Conservation (phyloP, 768 basidiomycete species). For the Naganishia randhawae region DNA sequence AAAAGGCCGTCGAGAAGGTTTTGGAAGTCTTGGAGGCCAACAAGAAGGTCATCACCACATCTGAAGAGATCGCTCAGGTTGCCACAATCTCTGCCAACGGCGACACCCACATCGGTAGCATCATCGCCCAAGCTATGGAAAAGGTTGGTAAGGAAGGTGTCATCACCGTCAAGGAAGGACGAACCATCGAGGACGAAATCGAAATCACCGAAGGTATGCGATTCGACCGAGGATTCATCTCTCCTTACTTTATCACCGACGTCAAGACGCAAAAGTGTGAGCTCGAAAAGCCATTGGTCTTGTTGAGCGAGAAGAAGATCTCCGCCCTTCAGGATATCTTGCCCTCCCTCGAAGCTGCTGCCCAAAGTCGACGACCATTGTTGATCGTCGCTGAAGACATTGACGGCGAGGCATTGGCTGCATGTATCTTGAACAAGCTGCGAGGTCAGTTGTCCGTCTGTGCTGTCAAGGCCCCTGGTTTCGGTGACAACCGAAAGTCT, state of each 20-base stretch:
- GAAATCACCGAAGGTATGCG: slow-evolving; percentile 99
- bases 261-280: slow-evolving; percentile 94
- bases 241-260: slow-evolving; percentile 97
- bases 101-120: slow-evolving; percentile 82
- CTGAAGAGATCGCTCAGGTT: slow-evolving; percentile 95
- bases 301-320: slow-evolving; percentile 98
- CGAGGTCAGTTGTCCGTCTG: slow-evolving; percentile 91
- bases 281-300: slow-evolving; percentile 90
- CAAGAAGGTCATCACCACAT: slow-evolving; percentile 91
- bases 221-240: slow-evolving; percentile 97
- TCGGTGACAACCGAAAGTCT: slow-evolving; percentile 98
- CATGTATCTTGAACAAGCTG: slow-evolving; percentile 98
- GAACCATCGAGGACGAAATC: slow-evolving; percentile 96
- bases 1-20: slow-evolving; percentile 93
- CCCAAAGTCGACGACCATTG: slow-evolving; percentile 73
- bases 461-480: slow-evolving; percentile 92
- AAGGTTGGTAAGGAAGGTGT: slow-evolving; percentile 99
- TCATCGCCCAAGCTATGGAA: slow-evolving; percentile 99
- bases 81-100: slow-evolving; percentile 83
- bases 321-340: slow-evolving; percentile 90
- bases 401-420: slow-evolving; percentile 95
- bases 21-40: slow-evolving; percentile 82
- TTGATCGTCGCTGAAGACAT: slow-evolving; percentile 97
- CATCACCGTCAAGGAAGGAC: slow-evolving; percentile 98
- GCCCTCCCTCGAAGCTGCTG: slow-evolving; percentile 66